Conservation (phyloP, 495 filamentous ascomycete genomes). For the Podospora australis region DNA sequence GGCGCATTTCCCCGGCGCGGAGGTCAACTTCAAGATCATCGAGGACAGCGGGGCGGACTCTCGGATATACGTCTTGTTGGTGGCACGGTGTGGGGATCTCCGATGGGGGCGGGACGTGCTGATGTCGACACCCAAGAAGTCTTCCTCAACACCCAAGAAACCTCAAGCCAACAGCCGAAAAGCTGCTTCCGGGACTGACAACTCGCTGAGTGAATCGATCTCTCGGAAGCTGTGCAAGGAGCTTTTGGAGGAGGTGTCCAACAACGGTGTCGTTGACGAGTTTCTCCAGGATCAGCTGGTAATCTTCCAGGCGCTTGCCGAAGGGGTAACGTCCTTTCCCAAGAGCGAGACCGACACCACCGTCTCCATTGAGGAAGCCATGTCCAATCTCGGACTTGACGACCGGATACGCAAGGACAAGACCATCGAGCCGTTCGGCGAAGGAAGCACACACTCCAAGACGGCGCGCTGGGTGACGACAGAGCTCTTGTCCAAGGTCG, state of each 20-base stretch:
- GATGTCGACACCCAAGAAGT: constrained; percentile 42
- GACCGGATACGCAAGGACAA: constrained; percentile 25
- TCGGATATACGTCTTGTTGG: constrained; percentile 64
- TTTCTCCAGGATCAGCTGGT: constrained; percentile 75
- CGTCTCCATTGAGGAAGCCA: constrained; percentile 13
- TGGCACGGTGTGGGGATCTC: constrained; percentile 58
- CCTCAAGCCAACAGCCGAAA: constrained; percentile 32
- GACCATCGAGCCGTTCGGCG: constrained; percentile 41
- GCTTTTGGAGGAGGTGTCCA: constrained; percentile 50
- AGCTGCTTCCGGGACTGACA: not conserved
- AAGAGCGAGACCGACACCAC: constrained; percentile 15
- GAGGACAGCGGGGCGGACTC: constrained; percentile 57
- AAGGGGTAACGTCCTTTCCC: constrained; percentile 43
- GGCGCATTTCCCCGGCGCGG: constrained; percentile 37
- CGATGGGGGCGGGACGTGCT: constrained; percentile 64
- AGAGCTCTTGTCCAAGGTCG: constrained; percentile 44
- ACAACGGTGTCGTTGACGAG: constrained; percentile 57
- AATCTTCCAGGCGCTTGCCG: constrained; percentile 70
- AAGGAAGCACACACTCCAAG: constrained; percentile 59
- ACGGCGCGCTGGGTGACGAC: constrained; percentile 71
- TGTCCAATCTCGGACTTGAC: constrained; percentile 12
- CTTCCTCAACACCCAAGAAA: too few species aligned
- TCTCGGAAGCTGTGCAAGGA: constrained; percentile 47
- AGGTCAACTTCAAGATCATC: constrained; percentile 39
- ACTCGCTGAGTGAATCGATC: constrained; percentile 31